These are phyloP conservation scores for Penicillium polonicum DNA, from an alignment of 2,329 filamentous ascomycete genomes.

Conservation along the genomic window DNA sequence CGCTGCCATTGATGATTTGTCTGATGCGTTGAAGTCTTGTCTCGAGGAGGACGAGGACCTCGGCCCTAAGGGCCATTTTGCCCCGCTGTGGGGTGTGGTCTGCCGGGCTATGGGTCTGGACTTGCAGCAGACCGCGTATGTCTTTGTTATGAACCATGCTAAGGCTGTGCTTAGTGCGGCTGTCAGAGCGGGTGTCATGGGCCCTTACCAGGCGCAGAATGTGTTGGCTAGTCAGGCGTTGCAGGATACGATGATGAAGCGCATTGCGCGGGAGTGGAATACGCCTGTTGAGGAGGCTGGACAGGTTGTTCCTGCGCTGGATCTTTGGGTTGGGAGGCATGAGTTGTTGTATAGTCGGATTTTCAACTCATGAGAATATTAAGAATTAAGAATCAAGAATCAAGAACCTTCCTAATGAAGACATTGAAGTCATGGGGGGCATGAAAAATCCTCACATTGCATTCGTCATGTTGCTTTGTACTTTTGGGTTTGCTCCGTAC, in stretches of 20 bases:
- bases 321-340: slow-evolving; percentile 65
- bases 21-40: slow-evolving; percentile 38
- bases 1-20: slow-evolving; percentile 39
- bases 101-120: slow-evolving; percentile 54
- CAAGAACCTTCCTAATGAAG: background rate
- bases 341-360: slow-evolving; percentile 66
- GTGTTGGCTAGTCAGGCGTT: slow-evolving; percentile 56
- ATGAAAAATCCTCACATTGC: slow-evolving; percentile 13
- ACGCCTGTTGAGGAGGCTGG: slow-evolving; percentile 55
- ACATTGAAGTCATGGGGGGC: background rate
- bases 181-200: slow-evolving; percentile 63
- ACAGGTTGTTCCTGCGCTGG: slow-evolving; percentile 60
- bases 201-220: slow-evolving; percentile 63
- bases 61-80: slow-evolving; percentile 54
- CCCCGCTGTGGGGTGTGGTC: slow-evolving; percentile 60
- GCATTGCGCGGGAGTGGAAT: slow-evolving; percentile 52
- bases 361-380: slow-evolving; percentile 57
- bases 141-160: slow-evolving; percentile 64
- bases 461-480: slow-evolving; percentile 23
- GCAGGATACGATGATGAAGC: slow-evolving; percentile 51
- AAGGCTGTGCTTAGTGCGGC: slow-evolving; percentile 63
- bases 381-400: background rate
- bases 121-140: slow-evolving; percentile 55
- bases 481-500: slow-evolving; percentile 19
- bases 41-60: slow-evolving; percentile 29